Conservation (phyloP, 2,329 filamentous ascomycete species). For the Sarocladium brachiariae region DNA sequence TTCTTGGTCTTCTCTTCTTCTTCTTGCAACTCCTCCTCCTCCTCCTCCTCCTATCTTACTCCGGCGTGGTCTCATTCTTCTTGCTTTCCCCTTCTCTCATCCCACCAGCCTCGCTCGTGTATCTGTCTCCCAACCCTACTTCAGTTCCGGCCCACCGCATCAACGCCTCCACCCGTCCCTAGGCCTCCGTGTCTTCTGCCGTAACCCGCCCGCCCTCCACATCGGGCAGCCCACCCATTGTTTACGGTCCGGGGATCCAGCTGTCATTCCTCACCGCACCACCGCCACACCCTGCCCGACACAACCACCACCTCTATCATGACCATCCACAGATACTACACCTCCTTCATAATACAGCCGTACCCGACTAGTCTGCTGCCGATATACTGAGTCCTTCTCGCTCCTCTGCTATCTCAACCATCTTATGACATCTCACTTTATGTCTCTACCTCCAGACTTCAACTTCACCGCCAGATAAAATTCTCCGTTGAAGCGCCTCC, state of each 20-base stretch:
- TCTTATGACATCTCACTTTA: neutral
- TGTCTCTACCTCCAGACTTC: neutral
- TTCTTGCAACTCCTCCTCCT: slow-evolving; percentile 10
- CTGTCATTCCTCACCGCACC: slow-evolving; percentile 7
- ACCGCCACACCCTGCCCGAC: slow-evolving; percentile 5
- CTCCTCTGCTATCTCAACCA: neutral
- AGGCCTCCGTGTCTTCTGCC: neutral
- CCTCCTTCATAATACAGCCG: slow-evolving; percentile 4
- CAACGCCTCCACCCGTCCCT: neutral
- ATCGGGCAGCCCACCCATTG: slow-evolving; percentile 4
- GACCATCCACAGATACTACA: slow-evolving; percentile 1
- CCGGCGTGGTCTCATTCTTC: slow-evolving; percentile 1
- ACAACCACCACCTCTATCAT: slow-evolving; percentile 6
- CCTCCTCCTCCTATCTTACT: neutral
- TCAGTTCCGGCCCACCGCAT: neutral
- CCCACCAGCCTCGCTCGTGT: neutral
- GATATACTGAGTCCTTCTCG: slow-evolving; percentile 6
- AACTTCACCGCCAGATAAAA: neutral
- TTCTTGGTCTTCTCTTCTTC: too few species aligned
- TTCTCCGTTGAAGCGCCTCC: neutral
- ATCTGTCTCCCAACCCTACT: neutral
- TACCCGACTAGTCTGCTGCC: slow-evolving; percentile 1
- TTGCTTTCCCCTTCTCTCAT: neutral
- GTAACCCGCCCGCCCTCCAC: slow-evolving; percentile 3
- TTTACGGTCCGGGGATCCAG: slow-evolving; percentile 8